phyloP scores from a whole-genome alignment of 768 basidiomycete species.

The Pisolithus orientalis region DNA sequence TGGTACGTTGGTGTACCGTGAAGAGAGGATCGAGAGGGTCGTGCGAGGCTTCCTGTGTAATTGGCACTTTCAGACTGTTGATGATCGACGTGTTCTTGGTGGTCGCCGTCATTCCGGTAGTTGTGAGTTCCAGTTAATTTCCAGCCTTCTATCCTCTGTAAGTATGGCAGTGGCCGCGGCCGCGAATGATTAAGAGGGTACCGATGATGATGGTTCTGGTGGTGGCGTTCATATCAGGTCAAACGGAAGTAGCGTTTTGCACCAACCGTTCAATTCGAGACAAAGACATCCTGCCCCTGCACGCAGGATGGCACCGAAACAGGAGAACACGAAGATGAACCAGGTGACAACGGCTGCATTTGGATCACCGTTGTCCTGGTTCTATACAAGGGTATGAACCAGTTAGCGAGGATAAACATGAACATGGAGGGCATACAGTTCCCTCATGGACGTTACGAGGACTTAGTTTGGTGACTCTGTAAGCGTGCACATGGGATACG shows the following conservation, averaged over 20 bases:
- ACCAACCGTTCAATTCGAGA: conserved; percentile 69
- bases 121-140: too few species aligned
- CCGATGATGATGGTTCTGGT: not conserved
- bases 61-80: not conserved
- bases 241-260: conserved; percentile 40
- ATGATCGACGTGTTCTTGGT: too few species aligned
- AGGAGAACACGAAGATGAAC: conserved; percentile 56
- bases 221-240: conserved; percentile 38
- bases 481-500: conserved; percentile 30
- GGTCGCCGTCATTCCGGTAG: too few species aligned
- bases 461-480: conserved; percentile 18
- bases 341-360: conserved; percentile 46
- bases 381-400: conserved; percentile 41
- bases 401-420: conserved; percentile 31
- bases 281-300: conserved; percentile 40
- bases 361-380: conserved; percentile 35
- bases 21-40: conserved; percentile 45
- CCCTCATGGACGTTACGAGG: conserved; percentile 56
- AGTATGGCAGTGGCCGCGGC: too few species aligned
- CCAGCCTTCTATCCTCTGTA: too few species aligned
- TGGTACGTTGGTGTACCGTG: conserved; percentile 25
- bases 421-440: conserved; percentile 40
- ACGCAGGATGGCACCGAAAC: conserved; percentile 59
- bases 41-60: conserved; percentile 38
- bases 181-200: too few species aligned